phyloP scores from a whole-genome alignment of 768 basidiomycete species.

The Suillus spraguei region DNA sequence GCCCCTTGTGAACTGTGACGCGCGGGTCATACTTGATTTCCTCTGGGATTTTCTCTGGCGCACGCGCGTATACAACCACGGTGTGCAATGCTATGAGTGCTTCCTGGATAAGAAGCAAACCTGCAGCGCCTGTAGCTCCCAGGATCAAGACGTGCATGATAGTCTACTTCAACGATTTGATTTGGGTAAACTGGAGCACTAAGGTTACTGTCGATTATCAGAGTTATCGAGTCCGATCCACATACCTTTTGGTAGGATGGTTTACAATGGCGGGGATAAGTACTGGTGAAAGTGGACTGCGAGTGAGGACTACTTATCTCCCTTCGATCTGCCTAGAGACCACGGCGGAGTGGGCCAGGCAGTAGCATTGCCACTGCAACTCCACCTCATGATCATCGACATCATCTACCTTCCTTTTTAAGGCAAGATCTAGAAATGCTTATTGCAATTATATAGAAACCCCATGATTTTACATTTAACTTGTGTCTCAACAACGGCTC shows the following conservation, averaged over 20 bases:
- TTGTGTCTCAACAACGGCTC: not conserved
- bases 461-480: not conserved
- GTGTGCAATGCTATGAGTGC: constrained; percentile 46
- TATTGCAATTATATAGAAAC: not conserved
- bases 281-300: not conserved
- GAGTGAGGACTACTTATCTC: not conserved
- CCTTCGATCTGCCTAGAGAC: not conserved
- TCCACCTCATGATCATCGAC: not conserved
- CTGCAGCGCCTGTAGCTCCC: constrained; percentile 69
- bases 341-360: not conserved
- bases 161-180: constrained; percentile 1
- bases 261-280: not conserved
- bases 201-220: not conserved
- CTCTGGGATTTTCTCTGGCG: constrained; percentile 61
- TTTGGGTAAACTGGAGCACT: not conserved
- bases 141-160: constrained; percentile 62
- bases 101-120: constrained; percentile 59
- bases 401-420: not conserved
- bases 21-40: constrained; percentile 46
- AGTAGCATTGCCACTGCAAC: not conserved
- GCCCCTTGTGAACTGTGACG: constrained; percentile 55
- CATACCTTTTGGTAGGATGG: not conserved
- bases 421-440: not conserved
- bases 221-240: not conserved
- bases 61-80: constrained; percentile 64